Percentiles rank a stretch among this genome's conserved stretches.
Conservation (phyloP, 352 stramenopile genomes). For the Peronosclerospora sorghi region DNA sequence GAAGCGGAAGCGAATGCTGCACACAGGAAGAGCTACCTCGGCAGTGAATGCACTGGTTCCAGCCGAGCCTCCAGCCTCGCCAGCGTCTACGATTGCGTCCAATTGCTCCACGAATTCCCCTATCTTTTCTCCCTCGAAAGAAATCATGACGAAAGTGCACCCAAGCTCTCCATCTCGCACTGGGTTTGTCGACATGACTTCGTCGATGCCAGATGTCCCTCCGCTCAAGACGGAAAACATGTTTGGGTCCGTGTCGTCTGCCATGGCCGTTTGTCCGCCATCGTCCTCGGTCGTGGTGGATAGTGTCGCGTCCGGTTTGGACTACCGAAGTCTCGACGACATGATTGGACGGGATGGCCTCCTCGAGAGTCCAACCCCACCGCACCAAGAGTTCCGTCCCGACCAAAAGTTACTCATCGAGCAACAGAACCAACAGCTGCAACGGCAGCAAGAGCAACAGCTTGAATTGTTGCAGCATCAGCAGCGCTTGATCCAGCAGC, state of each 20-base stretch:
- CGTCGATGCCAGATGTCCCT: slow-evolving; percentile 16
- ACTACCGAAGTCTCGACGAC: slow-evolving; percentile 26
- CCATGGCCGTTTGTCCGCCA: slow-evolving; percentile 17
- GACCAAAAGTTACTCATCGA: slow-evolving; percentile 15
- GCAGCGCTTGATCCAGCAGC: slow-evolving; percentile 25
- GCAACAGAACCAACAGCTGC: slow-evolving; percentile 28
- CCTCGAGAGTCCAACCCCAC: slow-evolving; percentile 7
- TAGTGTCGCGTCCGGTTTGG: slow-evolving; percentile 23
- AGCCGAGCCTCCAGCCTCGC: slow-evolving; percentile 18
- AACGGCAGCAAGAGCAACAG: slow-evolving; percentile 25
- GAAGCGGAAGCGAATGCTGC: slow-evolving; percentile 46
- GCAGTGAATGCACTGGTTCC: slow-evolving; percentile 17
- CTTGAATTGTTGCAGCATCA: slow-evolving; percentile 16
- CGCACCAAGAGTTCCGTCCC: slow-evolving; percentile 22
- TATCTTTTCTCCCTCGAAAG: slow-evolving; percentile 30
- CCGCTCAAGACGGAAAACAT: slow-evolving; percentile 31
- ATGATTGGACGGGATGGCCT: slow-evolving; percentile 22
- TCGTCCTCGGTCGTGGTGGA: slow-evolving; percentile 22
- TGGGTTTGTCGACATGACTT: slow-evolving; percentile 24
- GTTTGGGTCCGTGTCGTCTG: slow-evolving; percentile 17
- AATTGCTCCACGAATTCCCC: slow-evolving; percentile 25
- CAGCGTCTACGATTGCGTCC: slow-evolving; percentile 22
- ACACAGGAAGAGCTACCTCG: slow-evolving; percentile 7
- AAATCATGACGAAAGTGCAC: slow-evolving; percentile 10
- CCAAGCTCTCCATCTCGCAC: slow-evolving; percentile 9